Evolutionary conservation across 768 basidiomycete species (phyloP).

Genomic region (Mrakia blollopis): DNA sequence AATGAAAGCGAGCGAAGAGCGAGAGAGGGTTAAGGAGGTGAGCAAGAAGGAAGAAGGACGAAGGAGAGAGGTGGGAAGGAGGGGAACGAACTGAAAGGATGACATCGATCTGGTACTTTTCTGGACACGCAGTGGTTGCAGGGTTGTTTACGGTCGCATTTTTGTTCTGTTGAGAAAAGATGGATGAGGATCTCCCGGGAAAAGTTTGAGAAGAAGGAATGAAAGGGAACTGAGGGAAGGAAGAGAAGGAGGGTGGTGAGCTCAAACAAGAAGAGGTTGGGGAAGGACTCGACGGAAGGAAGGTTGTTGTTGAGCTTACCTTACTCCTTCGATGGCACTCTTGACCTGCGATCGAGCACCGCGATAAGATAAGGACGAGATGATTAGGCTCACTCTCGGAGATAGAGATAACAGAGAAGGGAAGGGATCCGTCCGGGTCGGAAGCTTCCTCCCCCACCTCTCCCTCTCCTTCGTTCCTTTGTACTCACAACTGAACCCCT

Average conservation of each 20-base stretch:
- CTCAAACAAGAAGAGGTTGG: background rate
- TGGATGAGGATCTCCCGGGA: background rate
- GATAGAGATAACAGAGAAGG: background rate
- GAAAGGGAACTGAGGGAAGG: background rate
- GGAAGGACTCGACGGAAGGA: background rate
- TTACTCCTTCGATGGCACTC: slow-evolving; percentile 16
- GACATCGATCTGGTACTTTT: slow-evolving; percentile 30
- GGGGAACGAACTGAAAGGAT: slow-evolving; percentile 30
- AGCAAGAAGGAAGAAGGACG: background rate
- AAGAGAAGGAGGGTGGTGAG: slow-evolving; percentile 4
- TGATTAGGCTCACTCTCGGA: background rate
- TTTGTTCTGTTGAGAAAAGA: slow-evolving; percentile 12
- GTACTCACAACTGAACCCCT: slow-evolving; percentile 28
- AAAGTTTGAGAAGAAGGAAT: background rate
- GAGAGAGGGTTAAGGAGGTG: background rate
- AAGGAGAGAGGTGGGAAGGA: background rate
- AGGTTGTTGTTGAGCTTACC: background rate
- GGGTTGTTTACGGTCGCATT: slow-evolving; percentile 30
- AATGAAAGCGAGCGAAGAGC: background rate
- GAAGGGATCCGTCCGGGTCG: background rate
- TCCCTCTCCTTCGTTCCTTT: background rate
- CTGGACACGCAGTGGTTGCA: slow-evolving; percentile 30
- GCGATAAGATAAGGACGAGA: background rate
- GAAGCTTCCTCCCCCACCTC: background rate
- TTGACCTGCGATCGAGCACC: background rate